A percentile compares a stretch with the other conserved stretches of the same genome.
Conservation (phyloP, 169 alveolate genomes). For the Plasmodium knowlesi region DNA sequence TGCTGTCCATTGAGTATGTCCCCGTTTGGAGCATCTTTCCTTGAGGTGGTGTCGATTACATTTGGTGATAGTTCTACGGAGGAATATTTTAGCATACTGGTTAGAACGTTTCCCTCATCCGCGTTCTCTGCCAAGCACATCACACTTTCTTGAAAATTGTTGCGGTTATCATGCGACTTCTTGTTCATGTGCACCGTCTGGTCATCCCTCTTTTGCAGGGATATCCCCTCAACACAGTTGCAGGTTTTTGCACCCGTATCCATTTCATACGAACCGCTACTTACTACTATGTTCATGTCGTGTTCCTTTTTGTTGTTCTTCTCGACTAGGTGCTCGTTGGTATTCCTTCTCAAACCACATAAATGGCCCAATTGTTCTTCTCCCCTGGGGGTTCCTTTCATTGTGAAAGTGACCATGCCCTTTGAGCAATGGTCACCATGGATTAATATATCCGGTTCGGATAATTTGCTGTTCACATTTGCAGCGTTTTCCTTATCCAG, state of each 20-base stretch:
- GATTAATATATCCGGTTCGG: background rate
- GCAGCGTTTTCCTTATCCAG: background rate
- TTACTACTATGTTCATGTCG: background rate
- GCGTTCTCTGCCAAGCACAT: background rate
- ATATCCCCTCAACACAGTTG: background rate
- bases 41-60: background rate
- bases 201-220: background rate
- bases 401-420: background rate
- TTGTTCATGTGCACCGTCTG: background rate
- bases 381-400: background rate
- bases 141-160: background rate
- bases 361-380: background rate
- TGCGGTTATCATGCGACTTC: background rate
- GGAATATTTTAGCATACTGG: background rate
- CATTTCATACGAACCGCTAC: background rate
- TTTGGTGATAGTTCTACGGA: background rate
- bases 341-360: background rate
- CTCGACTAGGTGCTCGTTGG: background rate
- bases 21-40: background rate
- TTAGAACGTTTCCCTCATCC: background rate
- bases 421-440: background rate
- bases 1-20: background rate
- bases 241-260: background rate
- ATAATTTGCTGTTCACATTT: background rate
- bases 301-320: conserved; percentile 16